Evolutionary conservation across 305 asterid species (phyloP).

Genomic region (Fraxinus greggii): DNA sequence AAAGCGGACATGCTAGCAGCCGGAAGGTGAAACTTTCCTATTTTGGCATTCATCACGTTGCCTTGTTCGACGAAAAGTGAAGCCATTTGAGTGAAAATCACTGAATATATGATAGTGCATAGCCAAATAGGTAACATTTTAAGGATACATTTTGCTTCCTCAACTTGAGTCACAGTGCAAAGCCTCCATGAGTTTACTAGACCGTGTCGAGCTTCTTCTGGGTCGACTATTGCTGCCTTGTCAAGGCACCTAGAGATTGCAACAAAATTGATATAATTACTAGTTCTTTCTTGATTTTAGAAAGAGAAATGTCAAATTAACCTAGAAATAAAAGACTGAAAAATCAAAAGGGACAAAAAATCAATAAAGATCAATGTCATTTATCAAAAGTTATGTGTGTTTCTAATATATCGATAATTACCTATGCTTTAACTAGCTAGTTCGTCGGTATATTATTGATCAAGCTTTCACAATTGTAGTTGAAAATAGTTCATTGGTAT

Average conservation of each 20-base stretch:
- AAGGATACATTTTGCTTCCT: constrained; percentile 71
- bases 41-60: constrained; percentile 43
- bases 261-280: neutral
- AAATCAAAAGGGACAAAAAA: neutral
- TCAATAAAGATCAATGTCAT: neutral
- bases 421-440: neutral
- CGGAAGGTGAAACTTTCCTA: constrained; percentile 57
- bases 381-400: neutral
- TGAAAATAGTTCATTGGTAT: neutral
- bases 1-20: constrained; percentile 85
- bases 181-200: constrained; percentile 51
- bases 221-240: constrained; percentile 54
- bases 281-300: neutral
- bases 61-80: constrained; percentile 84
- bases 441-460: no score
- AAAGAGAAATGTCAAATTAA: neutral
- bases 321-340: neutral
- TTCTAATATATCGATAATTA: neutral
- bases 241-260: constrained; percentile 46
- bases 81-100: constrained; percentile 81
- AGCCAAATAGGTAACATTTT: constrained; percentile 74
- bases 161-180: constrained; percentile 75
- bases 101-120: constrained; percentile 73
- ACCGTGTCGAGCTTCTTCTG: constrained; percentile 34
- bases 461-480: neutral